phyloP scores from a whole-genome alignment of 352 stramenopile species.

The Globisporangium lucens region DNA sequence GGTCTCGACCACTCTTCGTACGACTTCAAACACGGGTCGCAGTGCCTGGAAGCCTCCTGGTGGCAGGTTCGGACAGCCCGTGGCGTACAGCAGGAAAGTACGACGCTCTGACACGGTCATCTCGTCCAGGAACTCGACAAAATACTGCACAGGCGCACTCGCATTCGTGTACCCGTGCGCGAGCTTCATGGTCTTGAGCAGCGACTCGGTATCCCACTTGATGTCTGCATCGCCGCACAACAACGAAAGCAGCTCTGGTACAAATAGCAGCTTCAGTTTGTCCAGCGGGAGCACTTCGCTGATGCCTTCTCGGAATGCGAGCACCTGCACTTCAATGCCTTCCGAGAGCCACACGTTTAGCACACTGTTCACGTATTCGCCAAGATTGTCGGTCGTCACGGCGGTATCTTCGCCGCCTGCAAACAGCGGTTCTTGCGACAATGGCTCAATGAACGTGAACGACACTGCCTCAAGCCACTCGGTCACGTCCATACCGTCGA shows the following conservation, averaged over 20 bases:
- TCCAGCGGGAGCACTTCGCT: conserved; percentile 64
- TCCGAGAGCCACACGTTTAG: conserved; percentile 58
- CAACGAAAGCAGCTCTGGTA: conserved; percentile 59
- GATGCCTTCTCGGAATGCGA: conserved; percentile 75
- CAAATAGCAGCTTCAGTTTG: conserved; percentile 71
- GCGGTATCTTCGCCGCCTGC: conserved; percentile 33
- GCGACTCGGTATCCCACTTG: conserved; percentile 56
- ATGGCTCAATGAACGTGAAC: conserved; percentile 76
- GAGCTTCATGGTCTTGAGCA: conserved; percentile 72
- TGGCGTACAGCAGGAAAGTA: conserved; percentile 78
- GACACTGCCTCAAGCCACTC: conserved; percentile 66
- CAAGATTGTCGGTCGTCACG: conserved; percentile 58
- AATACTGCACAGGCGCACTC: conserved; percentile 60
- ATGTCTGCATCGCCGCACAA: conserved; percentile 78
- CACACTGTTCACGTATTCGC: conserved; percentile 54
- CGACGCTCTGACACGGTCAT: conserved; percentile 61
- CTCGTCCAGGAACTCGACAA: conserved; percentile 65
- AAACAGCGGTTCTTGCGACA: conserved; percentile 65
- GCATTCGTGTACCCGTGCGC: conserved; percentile 83
- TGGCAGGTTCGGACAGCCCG: conserved; percentile 78
- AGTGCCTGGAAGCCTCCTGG: conserved; percentile 65
- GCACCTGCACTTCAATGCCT: conserved; percentile 60
- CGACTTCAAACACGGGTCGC: conserved; percentile 77
- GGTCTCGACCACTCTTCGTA: conserved; percentile 68
- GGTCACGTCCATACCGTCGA: conserved; percentile 45